A percentile compares a stretch with the other conserved stretches of the same genome.
Conservation (phyloP, 768 basidiomycete species). For the Panus rudis region DNA sequence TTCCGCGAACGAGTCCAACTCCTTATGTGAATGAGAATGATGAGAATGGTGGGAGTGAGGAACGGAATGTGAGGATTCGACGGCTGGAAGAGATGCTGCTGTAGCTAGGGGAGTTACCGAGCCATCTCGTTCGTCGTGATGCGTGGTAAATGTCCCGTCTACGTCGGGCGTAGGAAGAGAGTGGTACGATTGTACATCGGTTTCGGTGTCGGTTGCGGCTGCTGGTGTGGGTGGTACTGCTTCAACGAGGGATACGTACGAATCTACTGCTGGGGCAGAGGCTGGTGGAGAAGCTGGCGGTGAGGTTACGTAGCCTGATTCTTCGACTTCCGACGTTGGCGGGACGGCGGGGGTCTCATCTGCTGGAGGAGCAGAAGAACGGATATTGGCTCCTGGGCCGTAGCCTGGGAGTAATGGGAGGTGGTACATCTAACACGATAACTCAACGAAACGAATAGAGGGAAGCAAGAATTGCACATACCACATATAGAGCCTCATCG, state of each 20-base stretch:
- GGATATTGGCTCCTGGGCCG: constrained; percentile 72
- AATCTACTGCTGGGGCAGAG: constrained; percentile 1
- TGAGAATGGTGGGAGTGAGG: too few species aligned
- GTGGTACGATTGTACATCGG: too few species aligned
- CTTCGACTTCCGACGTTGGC: constrained; percentile 80
- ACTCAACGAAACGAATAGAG: not conserved
- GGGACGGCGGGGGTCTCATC: constrained; percentile 37
- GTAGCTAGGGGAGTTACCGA: too few species aligned
- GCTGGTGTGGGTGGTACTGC: not conserved
- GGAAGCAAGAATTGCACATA: constrained; percentile 33
- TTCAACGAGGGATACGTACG: not conserved
- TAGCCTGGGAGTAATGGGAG: constrained; percentile 90
- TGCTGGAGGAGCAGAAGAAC: constrained; percentile 68
- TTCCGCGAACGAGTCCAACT: constrained; percentile 46
- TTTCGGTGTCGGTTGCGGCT: too few species aligned
- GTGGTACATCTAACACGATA: constrained; percentile 72
- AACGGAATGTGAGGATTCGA: too few species aligned
- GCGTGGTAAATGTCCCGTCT: too few species aligned
- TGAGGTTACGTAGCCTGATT: constrained; percentile 80
- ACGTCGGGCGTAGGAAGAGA: too few species aligned
- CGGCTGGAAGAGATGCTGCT: too few species aligned
- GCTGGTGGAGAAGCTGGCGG: constrained; percentile 52
- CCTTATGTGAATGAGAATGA: not conserved
- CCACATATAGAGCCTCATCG: constrained; percentile 91
- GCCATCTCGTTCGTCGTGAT: too few species aligned